A percentile compares a stretch with the other conserved stretches of the same genome.
Conservation (phyloP, 2,329 filamentous ascomycete genomes). For the Penicillium sp. region DNA sequence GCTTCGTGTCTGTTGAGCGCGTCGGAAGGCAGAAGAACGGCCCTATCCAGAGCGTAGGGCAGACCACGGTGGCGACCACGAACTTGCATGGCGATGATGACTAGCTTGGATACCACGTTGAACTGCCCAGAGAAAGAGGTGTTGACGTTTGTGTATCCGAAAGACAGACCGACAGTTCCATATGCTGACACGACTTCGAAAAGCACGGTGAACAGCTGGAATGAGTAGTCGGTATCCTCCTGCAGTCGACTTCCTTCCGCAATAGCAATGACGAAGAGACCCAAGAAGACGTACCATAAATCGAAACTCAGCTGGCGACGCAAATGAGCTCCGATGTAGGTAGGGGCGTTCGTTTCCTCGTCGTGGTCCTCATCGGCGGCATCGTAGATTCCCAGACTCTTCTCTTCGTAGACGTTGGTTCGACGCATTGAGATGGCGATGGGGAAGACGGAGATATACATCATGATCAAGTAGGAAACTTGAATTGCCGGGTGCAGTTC, state of each 20-base stretch:
- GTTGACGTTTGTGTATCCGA: conserved; percentile 77
- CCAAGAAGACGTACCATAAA: conserved; percentile 93
- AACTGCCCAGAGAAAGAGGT: conserved; percentile 84
- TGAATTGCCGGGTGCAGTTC: conserved; percentile 86
- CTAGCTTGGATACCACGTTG: conserved; percentile 65
- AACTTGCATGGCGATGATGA: conserved; percentile 68
- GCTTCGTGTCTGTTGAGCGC: conserved; percentile 63
- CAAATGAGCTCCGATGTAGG: conserved; percentile 88
- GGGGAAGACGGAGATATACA: conserved; percentile 98
- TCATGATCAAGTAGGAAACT: conserved; percentile 95
- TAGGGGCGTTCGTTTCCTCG: conserved; percentile 62
- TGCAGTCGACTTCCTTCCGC: conserved; percentile 75
- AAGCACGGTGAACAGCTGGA: conserved; percentile 69
- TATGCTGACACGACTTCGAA: conserved; percentile 91
- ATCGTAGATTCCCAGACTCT: conserved; percentile 65
- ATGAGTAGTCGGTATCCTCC: conserved; percentile 58
- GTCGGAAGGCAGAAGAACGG: conserved; percentile 68
- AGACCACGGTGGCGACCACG: conserved; percentile 66
- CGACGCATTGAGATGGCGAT: conserved; percentile 93
- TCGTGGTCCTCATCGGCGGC: conserved; percentile 60
- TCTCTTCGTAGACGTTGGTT: conserved; percentile 95
- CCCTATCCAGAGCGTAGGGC: conserved; percentile 68
- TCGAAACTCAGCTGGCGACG: conserved; percentile 94
- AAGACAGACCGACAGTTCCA: conserved; percentile 87
- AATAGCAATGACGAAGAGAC: conserved; percentile 89